These are phyloP conservation scores for Oxyria digyna DNA, from an alignment of 148 eudicot species.

Conservation along the genomic window DNA sequence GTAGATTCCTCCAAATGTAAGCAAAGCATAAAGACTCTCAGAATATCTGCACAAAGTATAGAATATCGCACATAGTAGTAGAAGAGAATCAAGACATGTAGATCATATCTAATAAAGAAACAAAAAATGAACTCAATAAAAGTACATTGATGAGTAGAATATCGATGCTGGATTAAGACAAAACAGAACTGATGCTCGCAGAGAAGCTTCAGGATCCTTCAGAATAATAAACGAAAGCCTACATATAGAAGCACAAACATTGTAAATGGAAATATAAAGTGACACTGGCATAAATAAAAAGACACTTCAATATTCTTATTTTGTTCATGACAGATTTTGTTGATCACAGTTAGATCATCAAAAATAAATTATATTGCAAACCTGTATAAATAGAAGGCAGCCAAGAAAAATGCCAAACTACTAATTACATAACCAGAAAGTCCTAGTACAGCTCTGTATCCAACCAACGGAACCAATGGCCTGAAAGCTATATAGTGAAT, in stretches of 20 bases:
- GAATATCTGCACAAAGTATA: constrained; percentile 51
- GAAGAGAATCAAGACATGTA: not conserved
- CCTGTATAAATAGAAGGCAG: constrained; percentile 75
- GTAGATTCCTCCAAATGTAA: constrained; percentile 72
- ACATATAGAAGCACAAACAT: not conserved
- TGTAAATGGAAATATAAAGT: not conserved
- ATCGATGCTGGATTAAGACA: constrained; percentile 97
- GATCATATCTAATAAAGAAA: not conserved
- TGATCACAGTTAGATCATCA: not conserved
- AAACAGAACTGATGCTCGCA: constrained; percentile 71
- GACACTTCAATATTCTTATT: not conserved
- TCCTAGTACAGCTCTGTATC: constrained; percentile 82
- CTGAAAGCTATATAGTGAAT: constrained; percentile 36
- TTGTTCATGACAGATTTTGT: not conserved
- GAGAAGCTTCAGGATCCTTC: constrained; percentile 53
- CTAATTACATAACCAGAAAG: constrained; percentile 76
- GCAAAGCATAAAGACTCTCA: constrained; percentile 80
- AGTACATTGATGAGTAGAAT: constrained; percentile 90
- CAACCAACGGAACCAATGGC: constrained; percentile 66
- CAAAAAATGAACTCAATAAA: not conserved
- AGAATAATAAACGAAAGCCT: constrained; percentile 69
- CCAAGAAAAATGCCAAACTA: constrained; percentile 61
- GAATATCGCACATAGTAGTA: not conserved
- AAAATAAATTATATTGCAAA: not conserved
- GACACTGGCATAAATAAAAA: not conserved